Percentiles rank a stretch among this genome's conserved stretches.
Conservation (phyloP, 83 land plant species). For the Picea mariana region DNA sequence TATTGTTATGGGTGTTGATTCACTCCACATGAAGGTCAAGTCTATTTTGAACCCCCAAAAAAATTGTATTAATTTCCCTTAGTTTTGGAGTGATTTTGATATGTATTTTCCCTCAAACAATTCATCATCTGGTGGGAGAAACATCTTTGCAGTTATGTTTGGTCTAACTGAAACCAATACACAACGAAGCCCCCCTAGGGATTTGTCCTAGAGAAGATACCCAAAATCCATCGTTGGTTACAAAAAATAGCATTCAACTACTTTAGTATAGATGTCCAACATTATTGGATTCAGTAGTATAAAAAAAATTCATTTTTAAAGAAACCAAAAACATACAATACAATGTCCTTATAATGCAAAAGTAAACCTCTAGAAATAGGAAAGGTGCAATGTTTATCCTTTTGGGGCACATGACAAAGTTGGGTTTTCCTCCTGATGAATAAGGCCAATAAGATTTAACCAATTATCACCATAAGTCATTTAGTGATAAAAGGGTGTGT, state of each 20-base stretch:
- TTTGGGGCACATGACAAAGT: not conserved
- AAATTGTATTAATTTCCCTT: constrained; percentile 28
- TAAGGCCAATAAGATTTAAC: not conserved
- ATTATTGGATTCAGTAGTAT: not conserved
- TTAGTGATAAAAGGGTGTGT: not conserved
- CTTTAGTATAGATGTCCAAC: not conserved
- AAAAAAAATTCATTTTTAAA: not conserved
- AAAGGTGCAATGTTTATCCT: not conserved
- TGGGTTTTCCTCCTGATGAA: not conserved
- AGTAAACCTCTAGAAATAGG: not conserved
- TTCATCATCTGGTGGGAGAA: constrained; percentile 11
- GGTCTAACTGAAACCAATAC: not conserved
- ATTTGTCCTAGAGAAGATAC: not conserved
- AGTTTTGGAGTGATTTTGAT: constrained; percentile 24
- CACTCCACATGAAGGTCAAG: too few relatives aligned
- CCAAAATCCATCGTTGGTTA: not conserved
- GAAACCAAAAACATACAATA: not conserved
- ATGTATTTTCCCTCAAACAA: not conserved
- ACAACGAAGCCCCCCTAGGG: not conserved
- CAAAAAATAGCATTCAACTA: not conserved
- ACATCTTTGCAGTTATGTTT: not conserved
- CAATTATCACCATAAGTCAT: not conserved
- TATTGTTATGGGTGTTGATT: constrained; percentile 31
- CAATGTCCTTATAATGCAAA: not conserved
- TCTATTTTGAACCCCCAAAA: constrained; percentile 19